Conservation (phyloP, 2,329 filamentous ascomycete species). For the Alternaria solani region DNA sequence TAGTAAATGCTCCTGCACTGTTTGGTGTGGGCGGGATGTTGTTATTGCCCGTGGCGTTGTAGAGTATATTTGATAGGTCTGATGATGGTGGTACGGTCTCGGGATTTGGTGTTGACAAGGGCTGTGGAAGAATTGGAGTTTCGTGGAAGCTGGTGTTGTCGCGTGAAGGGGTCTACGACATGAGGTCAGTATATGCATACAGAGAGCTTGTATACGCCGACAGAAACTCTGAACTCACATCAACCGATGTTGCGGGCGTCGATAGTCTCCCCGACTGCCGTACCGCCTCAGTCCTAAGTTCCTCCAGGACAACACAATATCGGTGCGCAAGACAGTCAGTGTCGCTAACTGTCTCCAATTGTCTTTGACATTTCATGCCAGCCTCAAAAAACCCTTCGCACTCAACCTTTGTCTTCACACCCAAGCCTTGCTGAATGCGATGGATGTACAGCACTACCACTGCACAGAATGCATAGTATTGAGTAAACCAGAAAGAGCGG, state of each 20-base stretch:
- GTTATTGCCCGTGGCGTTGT: neutral
- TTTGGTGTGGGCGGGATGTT: constrained; percentile 44
- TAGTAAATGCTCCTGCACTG: constrained; percentile 17
- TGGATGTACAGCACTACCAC: constrained; percentile 64
- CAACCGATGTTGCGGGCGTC: neutral
- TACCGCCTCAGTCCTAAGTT: constrained; percentile 56
- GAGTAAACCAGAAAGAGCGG: constrained; percentile 62
- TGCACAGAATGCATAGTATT: constrained; percentile 64
- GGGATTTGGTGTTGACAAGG: neutral
- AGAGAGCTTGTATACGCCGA: neutral
- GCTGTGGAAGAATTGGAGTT: neutral
- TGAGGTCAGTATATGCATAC: neutral
- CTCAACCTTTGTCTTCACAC: constrained; percentile 55
- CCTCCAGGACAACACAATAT: constrained; percentile 63
- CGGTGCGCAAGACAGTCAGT: constrained; percentile 51
- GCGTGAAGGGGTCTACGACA: neutral
- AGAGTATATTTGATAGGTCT: constrained; percentile 20
- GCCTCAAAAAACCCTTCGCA: constrained; percentile 59
- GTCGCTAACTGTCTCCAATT: constrained; percentile 41
- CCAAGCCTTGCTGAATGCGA: constrained; percentile 59
- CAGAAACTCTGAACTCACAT: neutral
- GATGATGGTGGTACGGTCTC: neutral
- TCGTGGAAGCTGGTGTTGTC: constrained; percentile 1
- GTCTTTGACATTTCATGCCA: constrained; percentile 54
- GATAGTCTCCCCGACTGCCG: constrained; percentile 32